Percentiles rank a stretch among this genome's conserved stretches.
Conservation (phyloP, 495 filamentous ascomycete genomes). For the Tricharina praecox region DNA sequence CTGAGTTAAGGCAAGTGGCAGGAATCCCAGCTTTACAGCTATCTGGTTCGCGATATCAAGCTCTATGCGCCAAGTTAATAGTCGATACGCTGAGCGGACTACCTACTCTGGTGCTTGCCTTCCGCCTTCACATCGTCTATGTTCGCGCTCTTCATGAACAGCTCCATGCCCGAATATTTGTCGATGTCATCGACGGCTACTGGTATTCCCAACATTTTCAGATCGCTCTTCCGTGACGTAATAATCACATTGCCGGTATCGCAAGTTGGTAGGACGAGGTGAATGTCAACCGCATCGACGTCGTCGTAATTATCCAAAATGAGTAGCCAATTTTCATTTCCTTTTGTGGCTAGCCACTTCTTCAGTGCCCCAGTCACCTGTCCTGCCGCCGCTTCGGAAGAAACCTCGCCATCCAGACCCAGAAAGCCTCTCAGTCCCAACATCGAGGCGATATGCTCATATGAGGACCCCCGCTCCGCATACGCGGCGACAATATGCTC, state of each 20-base stretch:
- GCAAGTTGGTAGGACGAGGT: conserved; percentile 1
- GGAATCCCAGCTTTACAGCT: conserved; percentile 7
- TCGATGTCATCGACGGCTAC: conserved; percentile 6
- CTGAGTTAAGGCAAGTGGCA: conserved; percentile 14
- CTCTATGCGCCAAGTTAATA: neutral
- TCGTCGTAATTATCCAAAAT: conserved; percentile 9
- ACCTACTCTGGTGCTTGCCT: neutral
- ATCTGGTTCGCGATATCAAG: conserved; percentile 5
- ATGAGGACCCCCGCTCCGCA: conserved; percentile 5
- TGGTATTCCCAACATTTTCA: neutral
- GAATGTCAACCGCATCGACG: conserved; percentile 1
- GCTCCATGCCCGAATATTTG: conserved; percentile 3
- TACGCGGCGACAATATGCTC: conserved; percentile 9
- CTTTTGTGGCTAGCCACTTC: neutral
- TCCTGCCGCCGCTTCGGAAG: neutral
- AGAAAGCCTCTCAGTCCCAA: conserved; percentile 7
- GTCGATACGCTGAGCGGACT: neutral
- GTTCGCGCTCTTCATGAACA: conserved; percentile 9
- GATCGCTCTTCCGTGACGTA: conserved; percentile 4
- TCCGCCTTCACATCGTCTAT: neutral
- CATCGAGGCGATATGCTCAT: conserved; percentile 4
- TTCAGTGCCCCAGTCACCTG: neutral
- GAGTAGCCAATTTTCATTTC: conserved; percentile 6
- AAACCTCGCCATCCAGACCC: conserved; percentile 6
- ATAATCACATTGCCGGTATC: conserved; percentile 9